These are phyloP conservation scores for Pythium chondricola DNA, from an alignment of 352 stramenopile genomes.

Conservation along the genomic window DNA sequence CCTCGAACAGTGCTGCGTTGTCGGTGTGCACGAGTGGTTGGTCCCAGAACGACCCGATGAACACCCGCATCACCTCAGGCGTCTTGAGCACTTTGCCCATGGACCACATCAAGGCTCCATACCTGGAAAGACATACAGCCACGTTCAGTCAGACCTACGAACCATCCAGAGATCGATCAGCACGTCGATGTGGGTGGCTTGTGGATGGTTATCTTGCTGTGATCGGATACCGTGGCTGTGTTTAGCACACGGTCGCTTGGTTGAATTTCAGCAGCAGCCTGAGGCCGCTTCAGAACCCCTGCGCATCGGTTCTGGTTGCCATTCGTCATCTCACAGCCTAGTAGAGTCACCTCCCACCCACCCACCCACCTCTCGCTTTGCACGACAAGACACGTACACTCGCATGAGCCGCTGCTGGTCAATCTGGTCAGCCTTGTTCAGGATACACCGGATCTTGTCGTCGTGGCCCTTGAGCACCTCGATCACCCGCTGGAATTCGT, in stretches of 20 bases:
- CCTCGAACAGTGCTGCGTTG: conserved; percentile 93
- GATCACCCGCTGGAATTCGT: conserved; percentile 98
- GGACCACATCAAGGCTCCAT: conserved; percentile 97
- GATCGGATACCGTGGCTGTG: conserved; percentile 15
- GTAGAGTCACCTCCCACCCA: not conserved
- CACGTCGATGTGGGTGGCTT: too few relatives aligned
- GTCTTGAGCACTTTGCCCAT: conserved; percentile 97
- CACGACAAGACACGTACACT: conserved; percentile 46
- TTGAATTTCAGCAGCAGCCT: conserved; percentile 20
- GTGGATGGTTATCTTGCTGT: too few relatives aligned
- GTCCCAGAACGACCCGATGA: conserved; percentile 98
- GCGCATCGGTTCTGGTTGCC: conserved; percentile 23
- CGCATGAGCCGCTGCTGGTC: conserved; percentile 97
- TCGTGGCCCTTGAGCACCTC: conserved; percentile 95
- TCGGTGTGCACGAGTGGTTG: conserved; percentile 83
- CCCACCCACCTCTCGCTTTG: conserved; percentile 2
- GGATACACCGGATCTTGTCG: conserved; percentile 98
- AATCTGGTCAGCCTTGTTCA: conserved; percentile 99
- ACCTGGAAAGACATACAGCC: conserved; percentile 41
- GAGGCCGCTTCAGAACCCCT: conserved; percentile 33
- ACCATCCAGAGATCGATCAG: too few relatives aligned
- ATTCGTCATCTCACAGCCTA: conserved; percentile 16
- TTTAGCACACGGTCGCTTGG: too few relatives aligned
- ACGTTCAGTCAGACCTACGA: too few relatives aligned
- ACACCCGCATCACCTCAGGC: conserved; percentile 97